phyloP scores from a whole-genome alignment of 345 rosid genomes.

The Microthlaspi erraticum region DNA sequence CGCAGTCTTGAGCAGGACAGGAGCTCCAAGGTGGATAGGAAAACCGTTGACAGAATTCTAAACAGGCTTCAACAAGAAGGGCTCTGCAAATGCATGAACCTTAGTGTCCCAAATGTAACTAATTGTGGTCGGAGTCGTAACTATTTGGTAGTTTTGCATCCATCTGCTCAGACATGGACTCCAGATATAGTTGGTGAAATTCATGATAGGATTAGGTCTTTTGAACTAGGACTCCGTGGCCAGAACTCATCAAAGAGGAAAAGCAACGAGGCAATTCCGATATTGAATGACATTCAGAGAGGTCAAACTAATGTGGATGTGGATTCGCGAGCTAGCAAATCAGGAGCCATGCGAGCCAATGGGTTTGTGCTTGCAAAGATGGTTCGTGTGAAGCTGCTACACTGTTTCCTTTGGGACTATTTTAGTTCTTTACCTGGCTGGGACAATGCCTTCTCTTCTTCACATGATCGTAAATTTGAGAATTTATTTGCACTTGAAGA shows the following conservation, averaged over 20 bases:
- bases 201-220: slow-evolving; percentile 73
- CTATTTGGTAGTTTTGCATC: slow-evolving; percentile 74
- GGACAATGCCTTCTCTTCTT: slow-evolving; percentile 55
- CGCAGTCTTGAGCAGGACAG: slow-evolving; percentile 79
- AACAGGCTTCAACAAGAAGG: slow-evolving; percentile 84
- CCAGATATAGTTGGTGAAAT: slow-evolving; percentile 65
- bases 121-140: slow-evolving; percentile 73
- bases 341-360: slow-evolving; percentile 88
- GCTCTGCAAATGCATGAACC: slow-evolving; percentile 64
- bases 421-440: slow-evolving; percentile 58
- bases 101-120: slow-evolving; percentile 78
- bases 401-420: slow-evolving; percentile 79
- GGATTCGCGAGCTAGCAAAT: slow-evolving; percentile 55
- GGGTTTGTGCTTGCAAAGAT: slow-evolving; percentile 95
- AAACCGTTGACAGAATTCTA: slow-evolving; percentile 75
- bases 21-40: slow-evolving; percentile 75
- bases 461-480: slow-evolving; percentile 49
- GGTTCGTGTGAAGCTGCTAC: slow-evolving; percentile 88
- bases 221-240: slow-evolving; percentile 78
- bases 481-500: slow-evolving; percentile 72
- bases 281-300: slow-evolving; percentile 74
- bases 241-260: slow-evolving; percentile 62
- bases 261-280: slow-evolving; percentile 61
- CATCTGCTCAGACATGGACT: slow-evolving; percentile 65
- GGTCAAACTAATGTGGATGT: slow-evolving; percentile 53